phyloP scores from a whole-genome alignment of 2,329 filamentous ascomycete genomes.

The Pyricularia pennisetigena region DNA sequence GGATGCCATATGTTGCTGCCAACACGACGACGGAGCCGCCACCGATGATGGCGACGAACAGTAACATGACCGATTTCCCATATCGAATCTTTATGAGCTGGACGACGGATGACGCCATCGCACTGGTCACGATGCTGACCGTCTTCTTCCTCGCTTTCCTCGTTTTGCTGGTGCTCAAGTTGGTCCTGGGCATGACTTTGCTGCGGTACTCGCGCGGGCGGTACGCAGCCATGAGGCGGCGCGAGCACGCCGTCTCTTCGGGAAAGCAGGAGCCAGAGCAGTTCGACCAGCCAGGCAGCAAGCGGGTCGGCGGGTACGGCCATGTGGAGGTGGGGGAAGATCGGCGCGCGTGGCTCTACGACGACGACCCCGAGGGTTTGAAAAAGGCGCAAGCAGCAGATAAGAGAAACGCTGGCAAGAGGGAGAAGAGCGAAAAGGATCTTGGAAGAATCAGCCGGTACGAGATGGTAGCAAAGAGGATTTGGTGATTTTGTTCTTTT shows the following conservation, averaged over 20 bases:
- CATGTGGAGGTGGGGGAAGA: slow-evolving; percentile 85
- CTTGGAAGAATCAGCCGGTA: slow-evolving; percentile 67
- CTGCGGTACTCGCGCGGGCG: slow-evolving; percentile 69
- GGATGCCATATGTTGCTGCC: slow-evolving; percentile 29
- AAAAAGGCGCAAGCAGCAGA: slow-evolving; percentile 52
- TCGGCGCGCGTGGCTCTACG: slow-evolving; percentile 75
- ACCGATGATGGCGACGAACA: neutral
- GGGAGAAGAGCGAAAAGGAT: slow-evolving; percentile 42
- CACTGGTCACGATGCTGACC: slow-evolving; percentile 69
- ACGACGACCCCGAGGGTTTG: slow-evolving; percentile 67
- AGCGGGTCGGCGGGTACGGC: slow-evolving; percentile 71
- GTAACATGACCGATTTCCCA: slow-evolving; percentile 12
- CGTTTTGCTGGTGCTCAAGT: slow-evolving; percentile 72
- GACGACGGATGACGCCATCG: slow-evolving; percentile 64
- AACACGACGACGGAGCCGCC: slow-evolving; percentile 8
- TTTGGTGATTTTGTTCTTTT: slow-evolving; percentile 56
- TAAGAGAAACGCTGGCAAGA: slow-evolving; percentile 49
- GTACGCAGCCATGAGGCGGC: slow-evolving; percentile 70
- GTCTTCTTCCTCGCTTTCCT: slow-evolving; percentile 81
- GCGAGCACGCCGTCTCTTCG: slow-evolving; percentile 42
- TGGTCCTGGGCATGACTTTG: slow-evolving; percentile 80
- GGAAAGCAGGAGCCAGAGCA: slow-evolving; percentile 39
- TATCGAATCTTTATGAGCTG: slow-evolving; percentile 31
- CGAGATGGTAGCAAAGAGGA: slow-evolving; percentile 93
- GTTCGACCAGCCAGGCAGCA: slow-evolving; percentile 57